Evolutionary conservation across 108 stramenopile genomes (phyloP), one percentile per base, ranked within the genome.

Genomic region (Cylindrotheca fusiformis): DNA sequence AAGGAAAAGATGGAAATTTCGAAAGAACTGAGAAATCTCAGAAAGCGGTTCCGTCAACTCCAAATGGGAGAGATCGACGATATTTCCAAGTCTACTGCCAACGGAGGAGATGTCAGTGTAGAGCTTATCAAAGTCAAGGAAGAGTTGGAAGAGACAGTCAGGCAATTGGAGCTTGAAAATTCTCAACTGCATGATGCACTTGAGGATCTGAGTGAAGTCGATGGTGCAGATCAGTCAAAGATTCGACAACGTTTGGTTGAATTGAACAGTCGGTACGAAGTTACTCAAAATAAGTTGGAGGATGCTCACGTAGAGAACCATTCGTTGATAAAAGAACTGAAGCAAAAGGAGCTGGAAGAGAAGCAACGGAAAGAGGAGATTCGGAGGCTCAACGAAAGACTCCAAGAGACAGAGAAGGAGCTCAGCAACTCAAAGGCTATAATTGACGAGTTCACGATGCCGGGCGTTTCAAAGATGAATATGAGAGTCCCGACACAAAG

Each of bases 381-480:
- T 29, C 19, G 41, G 25, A 5, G 5, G 14, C 31, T 78, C 32
- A 12, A 50, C 17, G 52, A 69, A 8, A 32, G 59, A 18, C 48
- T 78, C n/a, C 32, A 46, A 5, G 52, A 74, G 29, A 72, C 81
- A 30, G 76, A 85, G 21, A 46, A 69, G 46, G 85, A 86, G 53
- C 52, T 86, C 19, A 52, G 68, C 44, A 75, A 84, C 55, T 83
- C 85, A 31, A 83, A 85, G 68, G 62, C 65, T 23, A 81, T 83
- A 56, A 73, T 77, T 2, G 76, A 81, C 46, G 71, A 80, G 49
- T 27, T 72, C 57, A 72, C 72, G 22, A 66, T 73, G 64, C 30
- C 32, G 2, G 58, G 41, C 52, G 66, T 73, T 28, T 57, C 60
- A 48, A 60, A 71, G 48, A 28, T 71, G 55, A 41, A 14, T 10